Base-by-base conservation (phyloP, 208 protist species). In the Wallacemonas collosoma region DNA sequence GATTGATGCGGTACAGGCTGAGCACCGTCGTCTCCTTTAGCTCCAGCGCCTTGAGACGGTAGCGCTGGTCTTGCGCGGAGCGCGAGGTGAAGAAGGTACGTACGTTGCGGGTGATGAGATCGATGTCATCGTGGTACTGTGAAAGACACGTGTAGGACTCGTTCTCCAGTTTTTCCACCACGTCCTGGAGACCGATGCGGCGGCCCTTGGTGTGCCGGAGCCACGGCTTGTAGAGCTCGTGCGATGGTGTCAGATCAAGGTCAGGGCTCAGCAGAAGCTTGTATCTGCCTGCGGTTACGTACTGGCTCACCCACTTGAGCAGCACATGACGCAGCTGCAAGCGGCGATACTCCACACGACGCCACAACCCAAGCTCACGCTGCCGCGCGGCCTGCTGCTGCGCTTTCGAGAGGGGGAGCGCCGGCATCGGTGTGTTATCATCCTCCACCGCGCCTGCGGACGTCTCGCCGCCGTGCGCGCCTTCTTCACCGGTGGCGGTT, bases 81-180 rank as follows among this genome's bases (percentile, higher is more conserved):
- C 89, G 81, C 1, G 88, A 88, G 51, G 80, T 74, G 64, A 96
- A 96, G 73, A 96, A 96, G 35, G 76, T 81, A 35, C 89, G 85
- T 44, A 96, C 86, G 71, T 93, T 94, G 53, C 78, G 80, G 39
- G 90, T 85, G 53, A 96, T 72, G 62, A 76, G 70, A 51, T 96
- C 89, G 40, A 96, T 79, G 69, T 96, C 91, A 65, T 93, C 87
- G 78, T 91, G 74, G 72, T 91, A 96, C 79, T 93, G 86, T 3
- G 91, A 96, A n/a, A 96, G 74, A 65, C 88, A 87, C 9, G 79
- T 82, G 68, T 96, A 96, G 66, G 73, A 43, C 70, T 89, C 86
- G 41, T 85, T 86, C 73, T 96, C 89, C 44, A 96, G 68, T 64
- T 87, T 87, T 50, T 89, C 85, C 65, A 93, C 71, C 14, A 96